phyloP scores from a whole-genome alignment of 1,284 basidiomycete genomes.

The Heterobasidion occidentale region DNA sequence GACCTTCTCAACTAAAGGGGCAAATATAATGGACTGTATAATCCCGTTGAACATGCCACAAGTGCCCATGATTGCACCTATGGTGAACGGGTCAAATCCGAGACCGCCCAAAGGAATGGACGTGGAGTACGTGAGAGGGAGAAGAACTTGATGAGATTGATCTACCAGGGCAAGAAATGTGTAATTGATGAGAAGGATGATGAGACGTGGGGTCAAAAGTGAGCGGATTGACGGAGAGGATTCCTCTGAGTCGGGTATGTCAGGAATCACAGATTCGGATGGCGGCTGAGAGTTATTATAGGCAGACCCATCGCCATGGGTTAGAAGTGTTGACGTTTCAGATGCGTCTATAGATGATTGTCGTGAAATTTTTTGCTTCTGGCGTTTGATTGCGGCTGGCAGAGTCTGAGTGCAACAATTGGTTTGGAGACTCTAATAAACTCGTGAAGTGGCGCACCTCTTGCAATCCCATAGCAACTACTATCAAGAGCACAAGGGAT shows the following conservation, averaged over 20 bases:
- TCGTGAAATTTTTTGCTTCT: background rate
- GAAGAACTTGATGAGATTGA: background rate
- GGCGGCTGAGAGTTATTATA: background rate
- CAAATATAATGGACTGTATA: background rate
- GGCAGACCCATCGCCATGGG: background rate
- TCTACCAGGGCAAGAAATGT: background rate
- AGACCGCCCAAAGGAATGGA: background rate
- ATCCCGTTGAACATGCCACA: background rate
- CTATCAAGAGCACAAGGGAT: background rate
- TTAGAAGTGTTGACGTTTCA: background rate
- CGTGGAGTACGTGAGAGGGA: background rate
- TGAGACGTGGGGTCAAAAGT: background rate
- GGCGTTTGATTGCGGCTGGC: background rate
- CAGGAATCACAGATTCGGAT: background rate
- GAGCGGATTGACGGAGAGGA: background rate
- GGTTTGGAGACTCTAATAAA: too few relatives aligned
- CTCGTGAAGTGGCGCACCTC: background rate
- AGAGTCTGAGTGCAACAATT: background rate
- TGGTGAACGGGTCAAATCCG: background rate
- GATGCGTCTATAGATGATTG: background rate
- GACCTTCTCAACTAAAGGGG: background rate
- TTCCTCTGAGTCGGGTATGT: background rate
- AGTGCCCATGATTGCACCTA: background rate
- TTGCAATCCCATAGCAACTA: background rate
- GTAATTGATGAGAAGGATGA: background rate